phyloP scores from a whole-genome alignment of 306 rosid species.

The Vachellia collinsii region DNA sequence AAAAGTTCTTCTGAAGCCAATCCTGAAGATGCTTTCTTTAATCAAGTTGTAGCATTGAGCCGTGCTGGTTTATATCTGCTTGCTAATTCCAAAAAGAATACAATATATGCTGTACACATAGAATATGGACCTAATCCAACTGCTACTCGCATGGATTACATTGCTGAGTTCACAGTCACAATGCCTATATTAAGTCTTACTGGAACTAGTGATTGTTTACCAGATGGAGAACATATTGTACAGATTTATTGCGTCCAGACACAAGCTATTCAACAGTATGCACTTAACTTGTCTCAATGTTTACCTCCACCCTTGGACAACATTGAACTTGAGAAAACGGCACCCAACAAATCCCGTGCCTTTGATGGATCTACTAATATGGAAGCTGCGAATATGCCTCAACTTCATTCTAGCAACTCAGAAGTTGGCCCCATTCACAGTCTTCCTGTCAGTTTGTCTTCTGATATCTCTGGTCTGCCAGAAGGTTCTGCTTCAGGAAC shows the following conservation, averaged over 20 bases:
- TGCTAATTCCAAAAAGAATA: slow-evolving; percentile 81
- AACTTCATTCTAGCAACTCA: slow-evolving; percentile 39
- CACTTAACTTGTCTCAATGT: slow-evolving; percentile 69
- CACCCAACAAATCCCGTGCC: slow-evolving; percentile 39
- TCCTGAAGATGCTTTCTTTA: slow-evolving; percentile 66
- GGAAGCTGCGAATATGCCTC: slow-evolving; percentile 46
- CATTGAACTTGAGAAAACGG: slow-evolving; percentile 54
- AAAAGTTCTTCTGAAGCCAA: slow-evolving; percentile 59
- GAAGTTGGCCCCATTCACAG: slow-evolving; percentile 43
- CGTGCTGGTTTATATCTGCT: slow-evolving; percentile 67
- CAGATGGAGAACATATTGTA: slow-evolving; percentile 67
- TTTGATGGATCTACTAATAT: slow-evolving; percentile 43
- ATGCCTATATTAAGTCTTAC: slow-evolving; percentile 79
- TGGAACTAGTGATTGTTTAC: slow-evolving; percentile 68
- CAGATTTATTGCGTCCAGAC: slow-evolving; percentile 80
- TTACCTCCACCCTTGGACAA: slow-evolving; percentile 69
- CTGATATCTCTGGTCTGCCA: slow-evolving; percentile 49
- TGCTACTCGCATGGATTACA: slow-evolving; percentile 72
- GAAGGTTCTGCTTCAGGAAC: slow-evolving; percentile 47
- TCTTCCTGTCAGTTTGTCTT: slow-evolving; percentile 44
- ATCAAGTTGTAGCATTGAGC: slow-evolving; percentile 65
- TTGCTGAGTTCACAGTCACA: slow-evolving; percentile 73
- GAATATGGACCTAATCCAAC: slow-evolving; percentile 77
- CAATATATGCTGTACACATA: slow-evolving; percentile 73
- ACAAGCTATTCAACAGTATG: slow-evolving; percentile 85